Evolutionary conservation across 345 rosid species (phyloP), one percentile per base, ranked within the genome.

Genomic region (Laguncularia racemosa): DNA sequence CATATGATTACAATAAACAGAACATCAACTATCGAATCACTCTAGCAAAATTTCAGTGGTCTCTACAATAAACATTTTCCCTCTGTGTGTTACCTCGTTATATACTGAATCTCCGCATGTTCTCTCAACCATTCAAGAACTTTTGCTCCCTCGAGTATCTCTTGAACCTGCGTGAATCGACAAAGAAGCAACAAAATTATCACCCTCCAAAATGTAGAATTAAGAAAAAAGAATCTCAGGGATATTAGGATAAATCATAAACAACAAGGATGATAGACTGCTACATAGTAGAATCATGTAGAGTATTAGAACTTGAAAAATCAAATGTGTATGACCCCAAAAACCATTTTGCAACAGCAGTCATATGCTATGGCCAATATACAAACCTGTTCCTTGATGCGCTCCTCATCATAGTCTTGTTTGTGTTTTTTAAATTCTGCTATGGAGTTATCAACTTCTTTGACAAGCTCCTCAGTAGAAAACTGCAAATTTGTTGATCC

Each of bases 91-190:
- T 70, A 91, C 65, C 73, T 76, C 63, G 82, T 85, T 28, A 79
- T 46, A 61, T 88, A 86, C 60, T 72, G 80, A 67, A 92, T 77
- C 38, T 88, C 86, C 1, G 91, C 85, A 53, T 62, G 82, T 72
- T 81, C 88, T 81, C 76, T 84, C 69, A 92, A 69, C 96, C 98
- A 92, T 63, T 89, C 96, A 49, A 92, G 91, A 78, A 92, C 96
- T 73, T 84, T 89, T 40, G 96, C 96, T 64, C 95, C 98, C 70
- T 92, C 96, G 21, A 92, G 73, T 53, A 89, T 67, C 54, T 92
- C 98, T 83, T 83, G 91, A 57, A 92, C 98, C 96, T 88, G 67
- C 48, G 46, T 47, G 16, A 19, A 59, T 57, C 6, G 11, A 14
- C 12, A 15, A 33, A 43, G 44, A 38, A 40, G 14, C 23, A 19